Percentiles rank a stretch among this genome's conserved stretches.
Evolutionary conservation across 2,329 filamentous ascomycete genomes (phyloP).

Genomic region (Phyllosticta capitalensis): DNA sequence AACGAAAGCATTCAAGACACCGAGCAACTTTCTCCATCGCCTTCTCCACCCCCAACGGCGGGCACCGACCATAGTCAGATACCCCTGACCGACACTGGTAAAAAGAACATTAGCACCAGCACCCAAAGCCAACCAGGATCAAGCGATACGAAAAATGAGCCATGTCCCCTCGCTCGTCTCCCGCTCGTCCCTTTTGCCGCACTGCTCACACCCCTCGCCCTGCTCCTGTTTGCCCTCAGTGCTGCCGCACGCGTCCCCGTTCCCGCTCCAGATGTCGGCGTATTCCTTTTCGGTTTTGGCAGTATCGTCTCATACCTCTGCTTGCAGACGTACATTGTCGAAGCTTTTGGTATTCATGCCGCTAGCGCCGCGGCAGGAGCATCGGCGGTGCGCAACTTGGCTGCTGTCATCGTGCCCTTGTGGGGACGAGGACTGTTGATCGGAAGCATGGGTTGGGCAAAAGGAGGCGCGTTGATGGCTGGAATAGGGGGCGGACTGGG

Average conservation of each 20-base stretch:
- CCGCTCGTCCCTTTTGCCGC: slow-evolving; percentile 45
- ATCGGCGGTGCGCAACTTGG: neutral
- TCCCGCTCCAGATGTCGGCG: slow-evolving; percentile 32
- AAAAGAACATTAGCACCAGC: neutral
- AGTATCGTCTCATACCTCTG: slow-evolving; percentile 36
- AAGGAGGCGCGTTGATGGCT: neutral
- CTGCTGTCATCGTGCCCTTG: neutral
- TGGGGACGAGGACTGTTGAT: neutral
- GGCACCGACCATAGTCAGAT: neutral
- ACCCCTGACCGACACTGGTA: neutral
- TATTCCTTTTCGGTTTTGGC: slow-evolving; percentile 41
- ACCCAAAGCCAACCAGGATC: neutral
- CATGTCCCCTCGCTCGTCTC: slow-evolving; percentile 38
- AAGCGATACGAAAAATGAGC: neutral
- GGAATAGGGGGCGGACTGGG: neutral
- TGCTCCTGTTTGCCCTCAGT: slow-evolving; percentile 51
- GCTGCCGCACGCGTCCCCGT: slow-evolving; percentile 37
- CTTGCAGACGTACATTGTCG: slow-evolving; percentile 47
- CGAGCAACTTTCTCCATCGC: neutral
- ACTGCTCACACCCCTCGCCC: slow-evolving; percentile 41
- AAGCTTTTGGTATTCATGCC: slow-evolving; percentile 15
- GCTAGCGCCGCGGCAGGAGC: neutral
- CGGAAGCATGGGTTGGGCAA: neutral
- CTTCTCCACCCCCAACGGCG: neutral
- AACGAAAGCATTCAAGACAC: slow-evolving; percentile 15